Base-by-base conservation (phyloP, 2,329 filamentous ascomycete genomes). In the Exophiala calicioides region DNA sequence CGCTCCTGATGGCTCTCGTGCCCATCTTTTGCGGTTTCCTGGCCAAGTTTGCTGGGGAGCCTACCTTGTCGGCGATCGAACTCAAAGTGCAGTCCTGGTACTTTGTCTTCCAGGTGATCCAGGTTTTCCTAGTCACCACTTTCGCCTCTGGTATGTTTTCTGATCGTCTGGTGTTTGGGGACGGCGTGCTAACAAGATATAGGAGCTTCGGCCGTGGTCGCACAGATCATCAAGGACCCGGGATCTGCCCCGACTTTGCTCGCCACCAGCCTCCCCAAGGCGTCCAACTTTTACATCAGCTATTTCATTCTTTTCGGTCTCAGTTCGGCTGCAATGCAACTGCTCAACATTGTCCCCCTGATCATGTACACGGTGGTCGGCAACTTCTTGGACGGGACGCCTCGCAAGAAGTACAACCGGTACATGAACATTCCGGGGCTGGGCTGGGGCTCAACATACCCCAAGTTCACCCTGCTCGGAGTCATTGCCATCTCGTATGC, bases 251-350 rank as follows among this genome's bases (percentile, higher is more conserved):
- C 88, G 1, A 71, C 71, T 8, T 71, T 93, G 4, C 74, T 95
- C 7, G 85, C 90, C 0, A 63, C 77, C 30, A 86, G 88, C 54
- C 72, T 98, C 2, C 93, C 93, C 13, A 87, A 84, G 56, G 85
- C 90, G 0, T 91, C 89, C 49, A 97, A 95, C 67, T 94, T 96
- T 62, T 98, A 96, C 67, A 85, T 97, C 10, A 90, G 86, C 0
- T 98, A 96, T 71, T 95, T 97, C 60, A 80, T 97, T 18, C 83
- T 98, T 1, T 90, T 97, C 65, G 93, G 91, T 21, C 65, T 97
- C 33, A 45, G 44, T 30, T 49, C 55, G 23, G 52, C 79, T 85
- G 60, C 77, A 90, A 26, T 79, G 87, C 47, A 81, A 60, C 24
- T 58, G 10, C 45, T 58, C 45, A 57, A 59, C 50, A 52, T 58